Evolutionary conservation across 192 early-diverging fungal species (phyloP), one percentile per base, ranked within the genome.

Genomic region (Entomortierella parvispora): DNA sequence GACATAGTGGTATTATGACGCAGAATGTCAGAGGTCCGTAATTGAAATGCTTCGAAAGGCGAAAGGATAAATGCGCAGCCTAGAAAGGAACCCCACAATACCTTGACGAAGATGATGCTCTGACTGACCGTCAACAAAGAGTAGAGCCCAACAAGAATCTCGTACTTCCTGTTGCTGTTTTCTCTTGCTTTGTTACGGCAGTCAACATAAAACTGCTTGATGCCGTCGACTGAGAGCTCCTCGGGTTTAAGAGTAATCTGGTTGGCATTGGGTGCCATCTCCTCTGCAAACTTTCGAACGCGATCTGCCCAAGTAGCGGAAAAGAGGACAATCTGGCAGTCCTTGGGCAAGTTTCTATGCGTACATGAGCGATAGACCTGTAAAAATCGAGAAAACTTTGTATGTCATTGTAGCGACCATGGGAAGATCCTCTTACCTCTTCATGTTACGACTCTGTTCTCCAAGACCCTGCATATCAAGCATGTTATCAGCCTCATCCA

Each of bases 401-500:
- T n/a, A n/a, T n/a, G n/a, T n/a, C n/a, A n/a, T n/a, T n/a, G n/a
- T n/a, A n/a, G n/a, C n/a, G n/a, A n/a, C n/a, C n/a, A n/a, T n/a
- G n/a, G n/a, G n/a, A n/a, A n/a, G n/a, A n/a, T n/a, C n/a, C n/a
- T n/a, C n/a, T 74, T 84, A 92, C 92, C 88, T 92, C 79, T 94
- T 94, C 68, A 97, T 85, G 26, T 89, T 86, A 37, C 95, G 74
- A 71, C 91, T 93, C 68, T 97, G 96, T 68, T 96, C 96, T 0
- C 91, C 94, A 32, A 97, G 83, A 22, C 89, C 85, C 64, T 90
- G 89, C 85, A 89, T 80, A 80, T 96, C 95, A 62, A 97, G 76
- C 97, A 98, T 97, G 69, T 94, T 97, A 72, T 99, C 97, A n/a
- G 97, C 97, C 81, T 99, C 97, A 68, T 99, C 97, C 64, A 99